Evolutionary conservation across 2,329 filamentous ascomycete genomes (phyloP).

Genomic region (Bipolaris victoriae): DNA sequence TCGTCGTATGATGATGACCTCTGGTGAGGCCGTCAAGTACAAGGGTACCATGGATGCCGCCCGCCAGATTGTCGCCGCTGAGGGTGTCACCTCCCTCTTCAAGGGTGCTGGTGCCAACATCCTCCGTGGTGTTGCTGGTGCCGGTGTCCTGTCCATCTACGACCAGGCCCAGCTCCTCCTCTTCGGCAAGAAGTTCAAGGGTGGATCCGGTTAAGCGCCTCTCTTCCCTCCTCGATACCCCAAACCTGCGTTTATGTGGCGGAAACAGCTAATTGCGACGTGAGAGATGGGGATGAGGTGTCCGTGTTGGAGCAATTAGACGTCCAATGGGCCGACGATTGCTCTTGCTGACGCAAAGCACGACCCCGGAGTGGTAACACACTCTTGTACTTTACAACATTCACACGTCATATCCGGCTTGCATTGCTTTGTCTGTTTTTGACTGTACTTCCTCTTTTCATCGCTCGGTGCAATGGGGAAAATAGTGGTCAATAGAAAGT

Average conservation of each 20-base stretch:
- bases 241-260: constrained; percentile 44
- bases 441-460: constrained; percentile 43
- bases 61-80: constrained; percentile 91
- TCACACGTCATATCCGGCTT: constrained; percentile 49
- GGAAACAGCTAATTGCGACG: constrained; percentile 44
- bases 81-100: constrained; percentile 99
- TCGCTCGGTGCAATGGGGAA: constrained; percentile 47
- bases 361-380: constrained; percentile 46
- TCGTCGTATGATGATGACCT: constrained; percentile 99
- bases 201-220: constrained; percentile 54
- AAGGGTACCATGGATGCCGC: constrained; percentile 93
- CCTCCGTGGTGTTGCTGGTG: constrained; percentile 99
- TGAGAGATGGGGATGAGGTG: constrained; percentile 36
- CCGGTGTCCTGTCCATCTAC: constrained; percentile 99
- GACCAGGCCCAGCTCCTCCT: constrained; percentile 98
- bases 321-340: constrained; percentile 51
- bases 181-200: constrained; percentile 99
- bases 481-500: constrained; percentile 49
- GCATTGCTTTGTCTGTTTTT: constrained; percentile 48
- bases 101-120: constrained; percentile 99
- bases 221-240: constrained; percentile 43
- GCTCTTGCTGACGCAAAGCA: constrained; percentile 51
- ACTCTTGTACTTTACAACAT: constrained; percentile 52
- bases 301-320: constrained; percentile 46
- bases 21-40: constrained; percentile 98